Evolutionary conservation across 371 early-diverging fungal genomes (phyloP).

Genomic region (Nematocida sp.): DNA sequence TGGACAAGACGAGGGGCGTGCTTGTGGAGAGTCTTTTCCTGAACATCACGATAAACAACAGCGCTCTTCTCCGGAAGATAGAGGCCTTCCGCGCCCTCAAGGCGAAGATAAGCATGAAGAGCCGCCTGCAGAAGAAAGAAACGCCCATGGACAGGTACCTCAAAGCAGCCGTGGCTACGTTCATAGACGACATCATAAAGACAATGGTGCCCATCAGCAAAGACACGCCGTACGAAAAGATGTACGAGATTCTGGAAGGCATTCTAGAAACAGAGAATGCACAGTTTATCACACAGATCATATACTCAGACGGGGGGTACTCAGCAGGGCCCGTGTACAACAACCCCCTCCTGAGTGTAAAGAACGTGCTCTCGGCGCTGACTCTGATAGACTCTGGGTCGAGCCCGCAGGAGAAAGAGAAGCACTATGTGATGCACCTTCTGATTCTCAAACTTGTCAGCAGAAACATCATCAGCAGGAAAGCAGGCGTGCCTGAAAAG

Average conservation of each 20-base stretch:
- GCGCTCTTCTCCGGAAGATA: not conserved
- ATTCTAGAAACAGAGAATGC: slow-evolving; percentile 14
- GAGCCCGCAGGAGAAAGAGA: not conserved
- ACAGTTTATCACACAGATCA: slow-evolving; percentile 6
- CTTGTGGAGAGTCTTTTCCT: slow-evolving; percentile 39
- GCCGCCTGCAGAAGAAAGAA: not conserved
- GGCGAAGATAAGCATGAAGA: slow-evolving; percentile 23
- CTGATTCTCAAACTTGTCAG: slow-evolving; percentile 11
- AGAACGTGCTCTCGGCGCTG: not conserved
- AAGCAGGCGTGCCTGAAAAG: slow-evolving; percentile 6
- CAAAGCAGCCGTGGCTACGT: not conserved
- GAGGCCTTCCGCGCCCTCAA: slow-evolving; percentile 27
- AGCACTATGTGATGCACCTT: not conserved
- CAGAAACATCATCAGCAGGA: slow-evolving; percentile 13
- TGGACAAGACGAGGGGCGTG: slow-evolving; percentile 5
- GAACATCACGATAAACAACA: not conserved
- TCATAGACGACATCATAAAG: slow-evolving; percentile 9
- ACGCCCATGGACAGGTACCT: not conserved
- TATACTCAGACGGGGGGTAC: not conserved
- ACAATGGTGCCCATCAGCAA: slow-evolving; percentile 29
- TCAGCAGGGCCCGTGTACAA: not conserved
- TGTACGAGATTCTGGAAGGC: slow-evolving; percentile 19
- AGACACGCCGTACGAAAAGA: not conserved
- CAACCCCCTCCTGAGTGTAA: not conserved
- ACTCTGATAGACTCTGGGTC: not conserved